phyloP scores from a whole-genome alignment of 805 yeast species.

The Suhomyces xylopsoci region DNA sequence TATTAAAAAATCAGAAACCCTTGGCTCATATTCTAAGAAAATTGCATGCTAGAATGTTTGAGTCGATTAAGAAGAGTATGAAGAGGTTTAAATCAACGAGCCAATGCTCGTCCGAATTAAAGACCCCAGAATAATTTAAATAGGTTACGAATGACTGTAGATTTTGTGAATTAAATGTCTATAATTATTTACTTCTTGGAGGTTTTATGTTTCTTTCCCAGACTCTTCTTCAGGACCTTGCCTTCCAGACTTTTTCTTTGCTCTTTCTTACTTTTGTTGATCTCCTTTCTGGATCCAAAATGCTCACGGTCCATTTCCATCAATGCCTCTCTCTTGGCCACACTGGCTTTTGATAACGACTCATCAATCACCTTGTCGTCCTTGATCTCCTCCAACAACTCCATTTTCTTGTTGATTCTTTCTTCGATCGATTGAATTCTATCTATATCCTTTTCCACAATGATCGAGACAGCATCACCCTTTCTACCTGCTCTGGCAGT shows the following conservation, averaged over 20 bases:
- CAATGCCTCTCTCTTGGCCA: slow-evolving; percentile 84
- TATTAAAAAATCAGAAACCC: no score
- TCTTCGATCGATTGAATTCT: slow-evolving; percentile 85
- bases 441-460: slow-evolving; percentile 80
- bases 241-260: not conserved
- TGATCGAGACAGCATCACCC: slow-evolving; percentile 80
- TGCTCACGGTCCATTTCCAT: slow-evolving; percentile 92
- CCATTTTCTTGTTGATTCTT: slow-evolving; percentile 77
- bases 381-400: slow-evolving; percentile 62
- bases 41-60: no score
- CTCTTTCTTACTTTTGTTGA: slow-evolving; percentile 43
- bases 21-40: no score
- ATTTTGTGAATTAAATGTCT: not conserved
- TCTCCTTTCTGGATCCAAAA: slow-evolving; percentile 71
- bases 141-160: not conserved
- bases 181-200: not conserved
- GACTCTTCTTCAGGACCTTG: not conserved
- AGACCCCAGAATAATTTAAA: no score
- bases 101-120: no score
- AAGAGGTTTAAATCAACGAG: no score
- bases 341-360: slow-evolving; percentile 65
- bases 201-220: slow-evolving; percentile 1
- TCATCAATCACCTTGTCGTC: slow-evolving; percentile 77
- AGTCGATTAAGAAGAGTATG: no score
- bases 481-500: slow-evolving; percentile 96